Evolutionary conservation across 2,329 filamentous ascomycete genomes (phyloP), one percentile per base, ranked within the genome.

Genomic region (Hysterium pulicare): DNA sequence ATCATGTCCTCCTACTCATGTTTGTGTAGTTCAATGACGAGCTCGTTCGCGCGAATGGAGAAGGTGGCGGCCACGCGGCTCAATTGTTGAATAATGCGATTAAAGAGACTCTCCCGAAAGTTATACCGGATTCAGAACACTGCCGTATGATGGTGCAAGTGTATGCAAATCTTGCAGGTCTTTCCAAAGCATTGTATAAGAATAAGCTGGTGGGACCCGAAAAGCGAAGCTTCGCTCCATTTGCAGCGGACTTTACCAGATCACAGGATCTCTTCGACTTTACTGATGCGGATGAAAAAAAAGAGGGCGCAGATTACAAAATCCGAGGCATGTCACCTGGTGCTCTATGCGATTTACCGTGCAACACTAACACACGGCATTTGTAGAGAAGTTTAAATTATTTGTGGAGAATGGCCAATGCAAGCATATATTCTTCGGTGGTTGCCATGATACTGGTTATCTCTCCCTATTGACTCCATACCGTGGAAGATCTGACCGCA

Each of bases 351-450:
- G 19, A 3, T 5, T 5, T 11, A 22, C 9, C 15, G 24, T 17
- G 11, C n/a, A 35, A 4, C 32, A 11, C 23, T 13, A 24, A 34
- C 17, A 32, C 3, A 4, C 22, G 17, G 4, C 5, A n/a, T 28
- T 5, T 23, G 44, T 47, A 57, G 47, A 63, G 39, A 46, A 62
- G 45, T 61, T 67, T 54, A 61, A 66, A 2, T 68, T 81, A 2
- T 80, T 79, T 47, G 72, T 71, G 30, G 73, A 80, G 36, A 78
- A 76, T 49, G 65, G 72, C 4, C 78, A 82, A 53, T 83, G 79
- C 66, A 78, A 78, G 51, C 79, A 81, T 55, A 78, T 83, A 22
- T 81, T 76, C 58, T 76, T 82, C 42, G 80, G 77, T 3, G 77
- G 73, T 28, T 82, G 78, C 52, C 78, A 82, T 48, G 77, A 83